A percentile compares a stretch with the other conserved stretches of the same genome.
Evolutionary conservation across 1,284 basidiomycete species (phyloP).

Genomic region (Microstroma glucosiphilum): DNA sequence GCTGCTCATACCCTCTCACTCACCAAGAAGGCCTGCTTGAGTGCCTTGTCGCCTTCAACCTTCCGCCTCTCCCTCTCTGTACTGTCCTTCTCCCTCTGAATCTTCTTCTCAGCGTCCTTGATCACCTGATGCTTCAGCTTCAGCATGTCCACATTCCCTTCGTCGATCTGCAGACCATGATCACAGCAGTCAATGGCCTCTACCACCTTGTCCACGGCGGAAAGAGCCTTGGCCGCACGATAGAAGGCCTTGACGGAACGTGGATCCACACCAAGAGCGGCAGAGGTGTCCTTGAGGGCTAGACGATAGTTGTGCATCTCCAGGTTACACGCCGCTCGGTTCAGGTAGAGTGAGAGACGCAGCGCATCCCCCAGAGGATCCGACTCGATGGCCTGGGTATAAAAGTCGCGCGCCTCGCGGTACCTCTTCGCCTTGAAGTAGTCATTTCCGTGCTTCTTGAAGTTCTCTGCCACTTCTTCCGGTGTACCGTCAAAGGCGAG

Average conservation of each 20-base stretch:
- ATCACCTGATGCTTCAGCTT: constrained; percentile 25
- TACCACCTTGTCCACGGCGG: constrained; percentile 26
- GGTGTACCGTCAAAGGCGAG: constrained; percentile 83
- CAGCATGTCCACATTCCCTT: constrained; percentile 25
- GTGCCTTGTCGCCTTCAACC: constrained; percentile 54
- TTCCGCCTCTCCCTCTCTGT: constrained; percentile 55
- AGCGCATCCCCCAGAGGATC: constrained; percentile 65
- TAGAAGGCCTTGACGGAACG: constrained; percentile 43
- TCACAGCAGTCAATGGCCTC: constrained; percentile 38
- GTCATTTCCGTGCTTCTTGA: constrained; percentile 91
- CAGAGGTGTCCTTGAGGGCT: constrained; percentile 75
- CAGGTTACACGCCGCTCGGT: constrained; percentile 86
- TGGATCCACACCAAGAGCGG: constrained; percentile 58
- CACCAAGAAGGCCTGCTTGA: constrained; percentile 63
- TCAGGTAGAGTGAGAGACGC: constrained; percentile 58
- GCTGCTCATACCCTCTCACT: constrained; percentile 23
- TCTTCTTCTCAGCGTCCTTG: constrained; percentile 55
- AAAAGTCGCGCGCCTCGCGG: constrained; percentile 81
- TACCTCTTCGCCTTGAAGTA: constrained; percentile 81
- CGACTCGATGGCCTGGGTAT: constrained; percentile 80
- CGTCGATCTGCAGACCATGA: constrained; percentile 22
- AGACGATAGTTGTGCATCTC: constrained; percentile 83
- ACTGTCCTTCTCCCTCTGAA: constrained; percentile 53
- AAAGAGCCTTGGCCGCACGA: constrained; percentile 34
- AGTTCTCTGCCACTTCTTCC: constrained; percentile 84